Conservation (phyloP, 208 protist species). For the Kentomonas sorsogonicus region DNA sequence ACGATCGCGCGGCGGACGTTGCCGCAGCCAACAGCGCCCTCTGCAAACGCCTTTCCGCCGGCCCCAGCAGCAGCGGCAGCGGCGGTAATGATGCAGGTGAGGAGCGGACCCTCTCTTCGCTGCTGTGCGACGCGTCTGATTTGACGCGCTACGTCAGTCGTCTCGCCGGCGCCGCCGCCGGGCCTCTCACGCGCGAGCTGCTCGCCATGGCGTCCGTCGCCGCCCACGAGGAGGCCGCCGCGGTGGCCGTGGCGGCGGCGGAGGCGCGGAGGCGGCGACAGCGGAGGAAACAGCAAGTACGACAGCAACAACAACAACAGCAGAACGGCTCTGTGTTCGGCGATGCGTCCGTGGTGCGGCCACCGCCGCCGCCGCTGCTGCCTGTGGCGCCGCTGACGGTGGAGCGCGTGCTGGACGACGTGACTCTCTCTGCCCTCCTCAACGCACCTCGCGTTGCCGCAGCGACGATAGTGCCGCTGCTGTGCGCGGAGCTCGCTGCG, state of each 20-base stretch:
- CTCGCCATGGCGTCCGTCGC: background rate
- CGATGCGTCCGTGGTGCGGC: background rate
- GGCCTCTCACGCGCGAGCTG: background rate
- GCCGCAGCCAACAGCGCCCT: too few species aligned
- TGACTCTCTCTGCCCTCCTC: slow-evolving; percentile 2
- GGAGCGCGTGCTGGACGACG: background rate
- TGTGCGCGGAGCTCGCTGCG: slow-evolving; percentile 23
- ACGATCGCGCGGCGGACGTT: too few species aligned
- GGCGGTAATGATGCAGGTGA: too few species aligned
- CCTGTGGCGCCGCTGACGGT: background rate
- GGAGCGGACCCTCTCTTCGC: too few species aligned
- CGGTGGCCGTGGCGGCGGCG: background rate
- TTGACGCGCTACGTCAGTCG: too few species aligned
- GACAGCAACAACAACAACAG: background rate
- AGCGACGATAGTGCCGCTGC: slow-evolving; percentile 28
- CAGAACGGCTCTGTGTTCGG: background rate
- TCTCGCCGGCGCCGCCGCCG: background rate
- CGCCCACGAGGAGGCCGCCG: background rate
- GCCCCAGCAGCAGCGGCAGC: too few species aligned
- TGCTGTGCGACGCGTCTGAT: too few species aligned
- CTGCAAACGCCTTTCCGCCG: too few species aligned
- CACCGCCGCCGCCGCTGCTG: background rate
- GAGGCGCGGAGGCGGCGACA: too few species aligned
- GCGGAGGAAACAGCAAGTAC: background rate
- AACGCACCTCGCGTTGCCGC: background rate